Base-by-base conservation (phyloP, 306 rosid genomes). In the Dryas alaskensis region DNA sequence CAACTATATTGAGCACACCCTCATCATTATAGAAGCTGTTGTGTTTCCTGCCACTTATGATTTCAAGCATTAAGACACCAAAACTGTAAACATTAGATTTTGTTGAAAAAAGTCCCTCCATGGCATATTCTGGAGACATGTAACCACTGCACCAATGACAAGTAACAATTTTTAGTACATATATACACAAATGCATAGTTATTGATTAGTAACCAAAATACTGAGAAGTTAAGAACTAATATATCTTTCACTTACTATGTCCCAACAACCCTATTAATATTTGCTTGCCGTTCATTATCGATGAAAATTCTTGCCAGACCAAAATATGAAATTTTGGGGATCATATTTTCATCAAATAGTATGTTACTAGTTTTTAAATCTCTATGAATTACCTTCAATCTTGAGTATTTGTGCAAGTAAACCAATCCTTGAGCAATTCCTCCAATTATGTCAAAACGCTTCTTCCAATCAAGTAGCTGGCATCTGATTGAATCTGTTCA, bases 41-140 rank as follows among this genome's bases (percentile, higher is more conserved):
- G 71, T 12, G 42, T 70, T 16, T 70, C 64, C 64, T 54, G 1
- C 81, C 79, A n/a, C 76, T 68, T 3, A 73, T 14, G 25, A 67
- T 71, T 72, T 77, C 85, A 44, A 81, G 73, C 44, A 74, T 10
- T 11, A 82, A 22, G 17, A 82, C 77, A 9, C 80, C 75, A 70
- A 74, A 81, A 39, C 67, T 12, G 52, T 63, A 78, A 10, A 70
- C 63, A 4, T 78, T 72, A 0, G 72, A 74, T 65, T 82, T 82
- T 40, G 54, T 3, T 0, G 85, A 82, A 50, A 82, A 71, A 74
- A 70, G 51, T 39, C 86, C 77, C 42, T 47, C 48, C 71, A 78
- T 78, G 10, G 61, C 82, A 72, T 78, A 64, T 61, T 73, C 80
- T 10, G 80, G 74, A 48, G 74, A 31, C 78, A 73, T 73, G 31